Percentiles rank a stretch among this genome's conserved stretches.
Conservation (phyloP, 805 yeast genomes). For the Saitoella complicata region DNA sequence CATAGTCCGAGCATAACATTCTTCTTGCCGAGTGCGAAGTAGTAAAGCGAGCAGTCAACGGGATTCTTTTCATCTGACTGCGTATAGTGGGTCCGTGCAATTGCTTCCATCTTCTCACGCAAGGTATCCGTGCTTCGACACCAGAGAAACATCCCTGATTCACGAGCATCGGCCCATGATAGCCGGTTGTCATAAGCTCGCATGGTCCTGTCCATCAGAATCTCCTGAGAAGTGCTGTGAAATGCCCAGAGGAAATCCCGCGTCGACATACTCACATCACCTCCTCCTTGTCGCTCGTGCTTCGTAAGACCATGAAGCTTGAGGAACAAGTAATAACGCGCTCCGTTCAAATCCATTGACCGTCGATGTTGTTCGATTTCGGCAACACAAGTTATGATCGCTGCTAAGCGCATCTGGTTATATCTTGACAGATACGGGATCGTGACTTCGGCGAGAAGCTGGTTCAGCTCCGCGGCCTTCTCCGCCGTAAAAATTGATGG, state of each 20-base stretch:
- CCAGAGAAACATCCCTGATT: conserved; percentile 64
- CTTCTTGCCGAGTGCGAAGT: conserved; percentile 63
- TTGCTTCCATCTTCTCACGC: conserved; percentile 39
- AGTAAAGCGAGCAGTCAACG: conserved; percentile 52
- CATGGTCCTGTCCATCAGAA: conserved; percentile 37
- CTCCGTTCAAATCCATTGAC: conserved; percentile 46
- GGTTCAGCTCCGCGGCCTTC: conserved; percentile 35
- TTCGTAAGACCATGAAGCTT: conserved; percentile 30
- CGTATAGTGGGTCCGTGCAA: conserved; percentile 60
- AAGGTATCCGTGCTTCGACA: conserved; percentile 28
- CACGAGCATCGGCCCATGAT: conserved; percentile 44
- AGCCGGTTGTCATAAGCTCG: conserved; percentile 30
- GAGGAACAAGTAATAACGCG: conserved; percentile 54
- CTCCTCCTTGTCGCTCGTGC: not conserved
- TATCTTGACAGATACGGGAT: conserved; percentile 77
- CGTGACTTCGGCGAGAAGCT: conserved; percentile 44
- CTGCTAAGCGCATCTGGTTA: conserved; percentile 69
- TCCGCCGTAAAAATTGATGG: conserved; percentile 24
- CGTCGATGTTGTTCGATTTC: conserved; percentile 31
- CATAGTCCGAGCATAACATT: conserved; percentile 65
- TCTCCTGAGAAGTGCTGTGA: conserved; percentile 62
- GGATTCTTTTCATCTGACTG: conserved; percentile 49
- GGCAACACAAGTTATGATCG: conserved; percentile 48
- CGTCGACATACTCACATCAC: conserved; percentile 27
- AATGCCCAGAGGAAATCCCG: conserved; percentile 81